Base-by-base conservation (phyloP, 306 rosid species). In the Herpetospermum pedunculosum region DNA sequence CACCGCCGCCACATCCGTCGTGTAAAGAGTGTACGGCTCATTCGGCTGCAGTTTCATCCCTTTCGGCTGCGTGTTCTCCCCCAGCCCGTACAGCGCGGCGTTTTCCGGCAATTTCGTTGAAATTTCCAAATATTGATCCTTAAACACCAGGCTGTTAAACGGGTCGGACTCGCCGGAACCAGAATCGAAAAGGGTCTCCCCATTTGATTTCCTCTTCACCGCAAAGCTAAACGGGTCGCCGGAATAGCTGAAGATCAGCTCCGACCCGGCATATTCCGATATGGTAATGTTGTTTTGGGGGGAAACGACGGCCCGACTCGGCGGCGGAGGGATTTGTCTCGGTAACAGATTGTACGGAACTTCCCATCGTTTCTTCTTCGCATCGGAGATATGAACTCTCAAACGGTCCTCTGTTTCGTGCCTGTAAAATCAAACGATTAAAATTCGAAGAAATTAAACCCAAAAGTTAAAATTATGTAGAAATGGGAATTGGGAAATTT, bases 111-210 rank as follows among this genome's bases (percentile, higher is more conserved):
- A 68, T 26, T 81, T 77, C 30, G 97, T 94, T 2, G 97, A 91
- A 76, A 91, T 89, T 87, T 93, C 97, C 28, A 93, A 86, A 77
- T 93, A 93, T 76, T 93, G 97, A 83, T 93, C 98, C 83, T 93
- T 93, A 29, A 93, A 93, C 37, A 91, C 97, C 80, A 93, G 3
- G 8, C 78, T 58, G 3, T 88, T 82, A 77, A 80, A 88, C 16
- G 90, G 84, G 84, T 83, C 92, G 3, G 90, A 84, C 8, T 76
- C 75, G 1, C 58, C 84, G 2, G 88, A 82, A 74, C 82, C 83
- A 0, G 96, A 43, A 57, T 91, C 75, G 82, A 93, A 93, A 21
- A 54, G 94, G 38, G 85, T 80, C 73, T 91, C 90, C 19, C 97
- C 97, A 50, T 86, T 89, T 4, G 97, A 84, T 54, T 87, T 91